phyloP scores from a whole-genome alignment of 2,329 filamentous ascomycete species.

The Trichoderma atroviride region DNA sequence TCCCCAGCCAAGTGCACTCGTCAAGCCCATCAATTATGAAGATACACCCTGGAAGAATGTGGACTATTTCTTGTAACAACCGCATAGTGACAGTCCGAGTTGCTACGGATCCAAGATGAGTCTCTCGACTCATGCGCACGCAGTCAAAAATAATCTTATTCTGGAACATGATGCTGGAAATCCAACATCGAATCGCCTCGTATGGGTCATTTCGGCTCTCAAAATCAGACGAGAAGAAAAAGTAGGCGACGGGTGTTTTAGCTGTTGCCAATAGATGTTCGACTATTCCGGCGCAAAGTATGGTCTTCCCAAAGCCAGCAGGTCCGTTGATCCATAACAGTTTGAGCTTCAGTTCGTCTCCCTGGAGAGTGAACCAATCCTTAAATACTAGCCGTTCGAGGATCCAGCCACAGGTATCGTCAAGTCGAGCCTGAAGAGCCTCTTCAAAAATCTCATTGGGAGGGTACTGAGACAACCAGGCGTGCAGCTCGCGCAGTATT shows the following conservation, averaged over 20 bases:
- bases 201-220: constrained; percentile 35
- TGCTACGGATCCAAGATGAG: not conserved
- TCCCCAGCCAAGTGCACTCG: constrained; percentile 36
- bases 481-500: not conserved
- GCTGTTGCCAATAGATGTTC: not conserved
- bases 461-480: not conserved
- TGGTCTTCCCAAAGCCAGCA: not conserved
- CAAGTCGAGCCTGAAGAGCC: not conserved
- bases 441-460: not conserved
- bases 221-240: constrained; percentile 39
- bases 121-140: not conserved
- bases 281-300: not conserved
- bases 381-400: not conserved
- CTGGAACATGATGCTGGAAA: constrained; percentile 31
- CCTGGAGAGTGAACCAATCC: not conserved
- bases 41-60: constrained; percentile 27
- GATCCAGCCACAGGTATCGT: not conserved
- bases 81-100: not conserved
- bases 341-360: not conserved
- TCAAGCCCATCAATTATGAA: constrained; percentile 42
- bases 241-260: constrained; percentile 31
- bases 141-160: constrained; percentile 29
- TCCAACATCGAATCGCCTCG: constrained; percentile 38
- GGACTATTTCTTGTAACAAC: constrained; percentile 26
- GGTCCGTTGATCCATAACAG: constrained; percentile 29